Base-by-base conservation (phyloP, 495 filamentous ascomycete genomes). In the Aspergillus mulundensis region DNA sequence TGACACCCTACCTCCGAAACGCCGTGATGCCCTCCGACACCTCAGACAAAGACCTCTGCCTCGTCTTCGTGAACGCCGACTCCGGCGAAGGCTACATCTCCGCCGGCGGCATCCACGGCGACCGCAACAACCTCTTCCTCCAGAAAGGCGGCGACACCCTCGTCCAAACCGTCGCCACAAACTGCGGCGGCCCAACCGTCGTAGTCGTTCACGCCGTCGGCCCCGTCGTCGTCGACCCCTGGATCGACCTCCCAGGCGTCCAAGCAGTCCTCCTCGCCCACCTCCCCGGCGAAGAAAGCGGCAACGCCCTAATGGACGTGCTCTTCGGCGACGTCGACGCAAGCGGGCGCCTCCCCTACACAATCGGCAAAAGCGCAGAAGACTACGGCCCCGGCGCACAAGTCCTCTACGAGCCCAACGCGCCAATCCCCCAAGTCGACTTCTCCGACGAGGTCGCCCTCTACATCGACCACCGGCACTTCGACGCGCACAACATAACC, bases 171-270 rank as follows among this genome's bases (percentile, higher is more conserved):
- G 90, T 96, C 2, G 88, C 90, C 0, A 66, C 76, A 10, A 75
- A 79, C 41, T 98, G 94, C 62, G 84, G 85, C 24, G 86, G 87
- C 16, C 79, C 80, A 38, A 89, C 89, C 10, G 76, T 97, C 14
- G 90, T 97, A 1, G 81, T 97, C 20, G 75, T 97, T n/a, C 94
- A 98, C 67, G 79, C 94, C 2, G 88, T 97, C 20, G 94, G 94
- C 0, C 91, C 94, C 0, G 89, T 95, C 5, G 70, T 91, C 11
- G 65, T 97, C 56, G 94, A 97, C 60, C 71, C 81, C 21, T 98
- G 90, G 88, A 86, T 94, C 58, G 84, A 95, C 46, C 68, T 87
- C 0, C 86, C 89, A 3, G 81, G 81, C 39, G 78, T 98, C 43
- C 89, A 93, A 58, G 91, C 86, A 0, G 84, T 97, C 1, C 60